These are phyloP conservation scores for Blastosporella zonata DNA, from an alignment of 1,284 basidiomycete species.

Conservation along the genomic window DNA sequence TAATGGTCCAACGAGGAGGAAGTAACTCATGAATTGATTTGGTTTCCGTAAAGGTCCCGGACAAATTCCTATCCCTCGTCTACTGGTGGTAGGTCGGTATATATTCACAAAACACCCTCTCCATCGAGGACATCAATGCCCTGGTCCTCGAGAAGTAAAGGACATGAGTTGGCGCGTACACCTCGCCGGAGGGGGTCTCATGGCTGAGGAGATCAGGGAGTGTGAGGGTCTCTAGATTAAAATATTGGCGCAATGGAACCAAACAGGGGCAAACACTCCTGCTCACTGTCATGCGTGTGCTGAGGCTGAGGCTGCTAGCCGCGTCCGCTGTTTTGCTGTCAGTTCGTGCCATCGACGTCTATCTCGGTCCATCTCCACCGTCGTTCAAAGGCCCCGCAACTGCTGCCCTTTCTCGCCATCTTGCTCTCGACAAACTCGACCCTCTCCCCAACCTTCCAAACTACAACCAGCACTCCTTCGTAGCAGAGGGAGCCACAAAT, in stretches of 20 bases:
- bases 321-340: conserved; percentile 27
- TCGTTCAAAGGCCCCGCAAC: conserved; percentile 44
- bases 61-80: not conserved
- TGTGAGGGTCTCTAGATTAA: conserved; percentile 41
- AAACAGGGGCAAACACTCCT: conserved; percentile 28
- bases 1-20: not conserved
- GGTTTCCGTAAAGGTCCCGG: not conserved
- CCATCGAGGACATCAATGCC: conserved; percentile 52
- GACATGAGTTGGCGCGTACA: conserved; percentile 43
- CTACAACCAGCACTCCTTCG: conserved; percentile 45
- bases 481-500: conserved; percentile 52
- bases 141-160: conserved; percentile 42
- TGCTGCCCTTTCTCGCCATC: conserved; percentile 60
- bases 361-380: conserved; percentile 48
- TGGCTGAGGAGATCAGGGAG: conserved; percentile 32
- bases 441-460: conserved; percentile 37
- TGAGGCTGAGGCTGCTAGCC: too few species aligned
- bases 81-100: conserved; percentile 26
- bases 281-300: conserved; percentile 26
- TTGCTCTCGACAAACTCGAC: conserved; percentile 68
- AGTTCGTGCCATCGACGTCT: conserved; percentile 48
- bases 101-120: conserved; percentile 49
- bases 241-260: conserved; percentile 28
- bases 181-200: conserved; percentile 38
- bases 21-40: not conserved